Percentiles rank a stretch among this genome's conserved stretches.
Conservation (phyloP, 2,329 filamentous ascomycete species). For the Colletotrichum horii region DNA sequence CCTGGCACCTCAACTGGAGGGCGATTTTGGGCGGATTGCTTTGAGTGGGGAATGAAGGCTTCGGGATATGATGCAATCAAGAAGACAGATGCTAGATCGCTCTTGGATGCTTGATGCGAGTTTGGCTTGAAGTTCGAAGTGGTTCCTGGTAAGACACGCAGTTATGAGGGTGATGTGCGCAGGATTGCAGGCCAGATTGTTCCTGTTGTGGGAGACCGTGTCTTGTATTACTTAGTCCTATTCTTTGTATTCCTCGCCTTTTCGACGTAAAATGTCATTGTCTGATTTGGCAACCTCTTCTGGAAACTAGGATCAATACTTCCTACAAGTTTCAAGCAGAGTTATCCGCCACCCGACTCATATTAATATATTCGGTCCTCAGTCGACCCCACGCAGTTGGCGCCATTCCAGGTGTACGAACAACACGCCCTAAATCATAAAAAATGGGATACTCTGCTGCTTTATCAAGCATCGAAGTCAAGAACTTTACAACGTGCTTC, state of each 20-base stretch:
- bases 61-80: slow-evolving; percentile 2
- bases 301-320: neutral
- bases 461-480: neutral
- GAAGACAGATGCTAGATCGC: neutral
- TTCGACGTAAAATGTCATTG: neutral
- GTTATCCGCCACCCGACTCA: neutral
- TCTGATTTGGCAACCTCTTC: neutral
- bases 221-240: neutral
- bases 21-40: slow-evolving; percentile 4
- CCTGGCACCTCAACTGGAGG: neutral
- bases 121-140: too few species aligned
- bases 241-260: neutral
- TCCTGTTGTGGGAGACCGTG: neutral
- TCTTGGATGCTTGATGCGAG: neutral
- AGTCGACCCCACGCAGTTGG: neutral
- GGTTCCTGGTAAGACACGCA: neutral
- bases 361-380: neutral
- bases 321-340: neutral
- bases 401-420: neutral
- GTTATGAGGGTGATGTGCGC: neutral
- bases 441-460: neutral
- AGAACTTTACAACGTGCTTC: neutral
- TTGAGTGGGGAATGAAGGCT: slow-evolving; percentile 17
- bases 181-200: neutral
- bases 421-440: neutral